These are phyloP conservation scores for Alternaria incomplexa DNA, from an alignment of 2,329 filamentous ascomycete species.

Conservation along the genomic window DNA sequence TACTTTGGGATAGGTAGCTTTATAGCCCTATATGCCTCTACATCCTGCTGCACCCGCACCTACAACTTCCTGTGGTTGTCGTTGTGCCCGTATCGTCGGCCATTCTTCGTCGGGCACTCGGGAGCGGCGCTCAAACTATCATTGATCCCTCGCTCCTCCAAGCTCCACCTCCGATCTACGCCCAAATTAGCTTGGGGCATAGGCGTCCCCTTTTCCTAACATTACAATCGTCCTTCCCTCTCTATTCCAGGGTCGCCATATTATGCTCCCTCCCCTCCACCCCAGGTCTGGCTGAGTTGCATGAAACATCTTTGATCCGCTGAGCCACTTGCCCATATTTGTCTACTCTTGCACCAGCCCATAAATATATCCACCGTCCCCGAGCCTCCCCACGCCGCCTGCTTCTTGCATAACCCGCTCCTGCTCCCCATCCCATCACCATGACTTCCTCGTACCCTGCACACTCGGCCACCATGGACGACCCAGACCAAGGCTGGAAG, in stretches of 20 bases:
- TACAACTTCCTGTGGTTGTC: background rate
- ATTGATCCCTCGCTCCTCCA: background rate
- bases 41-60: background rate
- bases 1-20: background rate
- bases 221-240: slow-evolving; percentile 23
- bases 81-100: background rate
- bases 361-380: slow-evolving; percentile 14
- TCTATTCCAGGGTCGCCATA: slow-evolving; percentile 27
- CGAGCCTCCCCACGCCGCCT: slow-evolving; percentile 10
- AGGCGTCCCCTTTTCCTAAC: slow-evolving; percentile 37
- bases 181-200: slow-evolving; percentile 22
- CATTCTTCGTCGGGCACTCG: slow-evolving; percentile 9
- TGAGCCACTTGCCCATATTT: slow-evolving; percentile 17
- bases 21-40: background rate
- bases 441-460: slow-evolving; percentile 19
- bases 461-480: slow-evolving; percentile 34
- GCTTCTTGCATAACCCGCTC: slow-evolving; percentile 2
- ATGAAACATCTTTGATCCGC: slow-evolving; percentile 35
- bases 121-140: slow-evolving; percentile 9
- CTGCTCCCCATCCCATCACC: slow-evolving; percentile 9
- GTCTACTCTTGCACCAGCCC: slow-evolving; percentile 11
- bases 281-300: slow-evolving; percentile 18
- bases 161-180: slow-evolving; percentile 23
- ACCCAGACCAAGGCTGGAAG: slow-evolving; percentile 78
- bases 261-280: slow-evolving; percentile 32